phyloP scores from a whole-genome alignment of 306 rosid genomes.

The Acacia confusa region DNA sequence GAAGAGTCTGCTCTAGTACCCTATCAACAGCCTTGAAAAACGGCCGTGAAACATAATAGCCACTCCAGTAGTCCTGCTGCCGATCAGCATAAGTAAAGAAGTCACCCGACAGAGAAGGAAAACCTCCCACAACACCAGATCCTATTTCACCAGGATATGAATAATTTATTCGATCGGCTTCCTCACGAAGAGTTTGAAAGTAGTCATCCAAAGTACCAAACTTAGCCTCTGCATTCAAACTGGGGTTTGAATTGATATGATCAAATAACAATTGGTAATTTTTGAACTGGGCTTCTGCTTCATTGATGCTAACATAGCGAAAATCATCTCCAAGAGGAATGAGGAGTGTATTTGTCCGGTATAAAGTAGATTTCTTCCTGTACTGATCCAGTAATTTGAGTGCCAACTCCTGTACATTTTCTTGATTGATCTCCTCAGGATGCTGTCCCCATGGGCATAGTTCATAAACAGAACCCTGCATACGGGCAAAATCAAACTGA shows the following conservation, averaged over 20 bases:
- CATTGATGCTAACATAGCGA: constrained; percentile 73
- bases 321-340: constrained; percentile 99
- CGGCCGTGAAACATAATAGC: constrained; percentile 97
- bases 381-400: constrained; percentile 83
- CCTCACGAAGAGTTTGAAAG: constrained; percentile 75
- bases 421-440: constrained; percentile 75
- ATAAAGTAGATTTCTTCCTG: constrained; percentile 85
- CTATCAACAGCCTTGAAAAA: constrained; percentile 98
- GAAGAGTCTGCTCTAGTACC: constrained; percentile 87
- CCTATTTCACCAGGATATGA: constrained; percentile 80
- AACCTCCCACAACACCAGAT: constrained; percentile 76
- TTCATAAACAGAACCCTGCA: constrained; percentile 65
- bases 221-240: constrained; percentile 76
- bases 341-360: constrained; percentile 92
- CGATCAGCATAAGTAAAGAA: constrained; percentile 96
- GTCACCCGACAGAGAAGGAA: constrained; percentile 95
- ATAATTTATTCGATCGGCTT: constrained; percentile 81
- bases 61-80: constrained; percentile 98
- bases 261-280: constrained; percentile 90
- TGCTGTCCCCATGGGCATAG: constrained; percentile 80
- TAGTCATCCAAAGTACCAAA: constrained; percentile 97
- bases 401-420: constrained; percentile 84
- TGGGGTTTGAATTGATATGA: constrained; percentile 79
- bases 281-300: constrained; percentile 94
- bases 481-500: constrained; percentile 96